Evolutionary conservation across 2,329 filamentous ascomycete genomes (phyloP), one percentile per base, ranked within the genome.

Genomic region (Delphinella strobiligena): DNA sequence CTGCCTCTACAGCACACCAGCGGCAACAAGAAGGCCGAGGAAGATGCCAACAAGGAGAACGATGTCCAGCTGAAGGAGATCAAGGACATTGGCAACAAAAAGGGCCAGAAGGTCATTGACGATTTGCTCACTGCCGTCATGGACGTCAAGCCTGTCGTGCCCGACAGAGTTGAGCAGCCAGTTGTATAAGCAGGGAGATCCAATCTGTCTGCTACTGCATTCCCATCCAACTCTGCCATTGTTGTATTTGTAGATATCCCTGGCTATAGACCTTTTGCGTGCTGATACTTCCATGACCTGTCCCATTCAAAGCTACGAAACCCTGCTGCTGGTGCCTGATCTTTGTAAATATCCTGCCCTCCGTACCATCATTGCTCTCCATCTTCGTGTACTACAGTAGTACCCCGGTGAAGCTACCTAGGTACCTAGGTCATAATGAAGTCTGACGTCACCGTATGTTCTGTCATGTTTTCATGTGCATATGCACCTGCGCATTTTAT

Each of bases 101-200:
- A 76, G 48, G 83, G 87, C 56, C 72, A 74, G 49, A 74, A 82
- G 59, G 88, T 98, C 14, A 72, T 95, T 38, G 75, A 84, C 50
- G 81, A 93, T 56, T 68, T 98, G 49, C 73, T 96, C 50, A 73
- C 75, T 48, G 85, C 84, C n/a, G 85, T 95, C 29, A 80, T 85
- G 50, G 79, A 89, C 47, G 81, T 89, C 47, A 79, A 86, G 62
- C 82, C 88, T 11, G 72, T 82, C 47, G 71, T 74, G 27, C 75
- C 74, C 22, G 66, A 70, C 38, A 46, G 54, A 43, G 45, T 50
- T 35, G 53, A 55, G 48, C 52, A 54, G 50, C 49, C 54, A 10
- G 45, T 42, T 17, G 51, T 45, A 39, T 55, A 48, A 37, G 17
- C 17, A 15, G 31, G 22, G 24, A 19, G 10, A 10, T 8, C 11